Base-by-base conservation (phyloP, 257 asterid species). In the Cruciata laevipes region DNA sequence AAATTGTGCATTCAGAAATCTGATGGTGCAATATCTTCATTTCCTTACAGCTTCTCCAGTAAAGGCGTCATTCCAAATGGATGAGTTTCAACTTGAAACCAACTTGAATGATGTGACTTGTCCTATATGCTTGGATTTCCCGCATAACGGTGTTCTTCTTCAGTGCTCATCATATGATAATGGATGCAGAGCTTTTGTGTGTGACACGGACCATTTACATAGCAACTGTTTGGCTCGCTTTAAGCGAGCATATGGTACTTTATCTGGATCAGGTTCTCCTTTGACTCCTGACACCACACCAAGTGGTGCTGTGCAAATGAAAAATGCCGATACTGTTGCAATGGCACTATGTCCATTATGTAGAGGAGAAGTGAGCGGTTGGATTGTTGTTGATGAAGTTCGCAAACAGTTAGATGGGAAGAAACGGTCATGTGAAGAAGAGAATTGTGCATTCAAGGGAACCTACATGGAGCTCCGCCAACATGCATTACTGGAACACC, bases 131-230 rank as follows among this genome's bases (percentile, higher is more conserved):
- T 75, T 87, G 76, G 89, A 87, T 69, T 84, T 79, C 51, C 97
- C 97, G 20, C 97, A 89, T 82, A 89, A 89, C 31, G 79, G 89
- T 23, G 95, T 89, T 67, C 97, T 89, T 71, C 93, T 89, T 74
- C 90, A 80, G 37, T 89, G 97, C 76, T 78, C 97, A 27, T 87
- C 95, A 0, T 83, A 75, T 60, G 86, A 73, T 30, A 89, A 84
- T 63, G 97, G 97, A 3, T 89, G 97, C 57, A 87, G 85, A 56
- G 79, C 95, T 61, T 89, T 89, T 74, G 89, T 89, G 18, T 89
- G 97, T 24, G 95, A 87, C 76, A 89, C 97, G 0, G 80, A 84
- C 70, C 97, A 89, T 78, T 68, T 85, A 69, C 97, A 85, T 76
- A 87, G 95, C 49, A 89, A 89, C 59, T 89, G 97, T 75, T 82